phyloP scores from a whole-genome alignment of 495 filamentous ascomycete species.

The Podospora conica region DNA sequence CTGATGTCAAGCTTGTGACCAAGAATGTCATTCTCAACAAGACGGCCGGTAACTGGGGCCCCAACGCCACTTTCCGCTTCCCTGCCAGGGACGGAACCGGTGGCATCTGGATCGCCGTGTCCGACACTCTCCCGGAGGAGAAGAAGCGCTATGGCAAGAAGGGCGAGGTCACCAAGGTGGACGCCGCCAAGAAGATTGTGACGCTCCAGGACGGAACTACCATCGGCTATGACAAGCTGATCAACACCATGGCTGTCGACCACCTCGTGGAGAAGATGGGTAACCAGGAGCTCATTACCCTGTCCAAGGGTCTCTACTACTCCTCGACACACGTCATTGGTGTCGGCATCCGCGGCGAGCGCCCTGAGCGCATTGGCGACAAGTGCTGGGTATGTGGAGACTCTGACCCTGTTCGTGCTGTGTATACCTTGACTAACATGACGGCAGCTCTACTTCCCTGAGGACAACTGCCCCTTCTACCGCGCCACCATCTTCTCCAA shows the following conservation, averaged over 20 bases:
- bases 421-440: slow-evolving; percentile 14
- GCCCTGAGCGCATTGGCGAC: slow-evolving; percentile 95
- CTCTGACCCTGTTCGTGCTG: neutral
- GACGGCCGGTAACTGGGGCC: slow-evolving; percentile 96
- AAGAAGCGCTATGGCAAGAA: slow-evolving; percentile 85
- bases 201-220: slow-evolving; percentile 78
- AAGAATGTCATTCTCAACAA: slow-evolving; percentile 94
- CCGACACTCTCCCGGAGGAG: slow-evolving; percentile 85
- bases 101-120: slow-evolving; percentile 98
- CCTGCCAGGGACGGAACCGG: slow-evolving; percentile 91
- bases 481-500: slow-evolving; percentile 99
- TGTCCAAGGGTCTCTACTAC: slow-evolving; percentile 93
- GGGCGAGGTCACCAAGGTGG: slow-evolving; percentile 76
- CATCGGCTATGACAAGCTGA: slow-evolving; percentile 85
- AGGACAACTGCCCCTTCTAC: slow-evolving; percentile 99
- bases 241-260: slow-evolving; percentile 97
- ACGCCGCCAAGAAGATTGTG: slow-evolving; percentile 76
- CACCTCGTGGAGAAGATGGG: slow-evolving; percentile 79
- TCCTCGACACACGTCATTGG: slow-evolving; percentile 96
- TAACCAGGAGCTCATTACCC: slow-evolving; percentile 70
- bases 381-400: slow-evolving; percentile 82
- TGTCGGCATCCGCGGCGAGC: slow-evolving; percentile 84
- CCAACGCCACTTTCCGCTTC: slow-evolving; percentile 98
- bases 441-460: slow-evolving; percentile 89
- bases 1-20: slow-evolving; percentile 91